A percentile compares a stretch with the other conserved stretches of the same genome.
These are phyloP conservation scores for Lasiosphaeris hirsuta DNA, from an alignment of 495 filamentous ascomycete genomes.

Conservation along the genomic window DNA sequence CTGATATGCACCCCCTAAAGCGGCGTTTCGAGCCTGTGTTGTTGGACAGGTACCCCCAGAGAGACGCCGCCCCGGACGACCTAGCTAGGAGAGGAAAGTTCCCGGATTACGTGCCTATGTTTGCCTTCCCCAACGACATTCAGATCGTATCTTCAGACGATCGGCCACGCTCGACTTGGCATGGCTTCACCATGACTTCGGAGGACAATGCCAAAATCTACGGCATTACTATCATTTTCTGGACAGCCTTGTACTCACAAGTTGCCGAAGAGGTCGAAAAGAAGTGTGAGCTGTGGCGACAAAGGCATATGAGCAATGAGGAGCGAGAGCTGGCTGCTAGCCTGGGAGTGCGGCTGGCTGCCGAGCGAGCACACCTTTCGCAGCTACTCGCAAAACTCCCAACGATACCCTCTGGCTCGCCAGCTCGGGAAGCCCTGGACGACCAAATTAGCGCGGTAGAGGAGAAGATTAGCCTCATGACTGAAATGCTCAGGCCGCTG, in stretches of 20 bases:
- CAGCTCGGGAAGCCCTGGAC: constrained; percentile 76
- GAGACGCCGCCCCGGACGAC: constrained; percentile 73
- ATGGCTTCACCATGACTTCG: constrained; percentile 97
- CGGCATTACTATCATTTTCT: constrained; percentile 86
- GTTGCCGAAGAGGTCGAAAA: constrained; percentile 87
- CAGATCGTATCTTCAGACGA: constrained; percentile 95
- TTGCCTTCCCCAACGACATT: constrained; percentile 97
- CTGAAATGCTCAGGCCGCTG: constrained; percentile 87
- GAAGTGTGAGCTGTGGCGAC: constrained; percentile 89
- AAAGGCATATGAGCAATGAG: constrained; percentile 92
- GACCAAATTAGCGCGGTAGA: constrained; percentile 94
- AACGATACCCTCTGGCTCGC: constrained; percentile 71
- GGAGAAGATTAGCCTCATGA: constrained; percentile 96
- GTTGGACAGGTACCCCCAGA: constrained; percentile 87
- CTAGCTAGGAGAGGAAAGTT: constrained; percentile 77
- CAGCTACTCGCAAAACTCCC: constrained; percentile 80
- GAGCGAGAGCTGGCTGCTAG: constrained; percentile 92
- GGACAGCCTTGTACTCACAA: constrained; percentile 79
- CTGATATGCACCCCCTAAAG: constrained; percentile 94
- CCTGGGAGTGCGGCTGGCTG: constrained; percentile 84
- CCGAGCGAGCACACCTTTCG: constrained; percentile 85
- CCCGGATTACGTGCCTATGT: constrained; percentile 98
- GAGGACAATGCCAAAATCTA: constrained; percentile 88
- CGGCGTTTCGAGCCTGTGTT: constrained; percentile 91
- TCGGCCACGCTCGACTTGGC: constrained; percentile 90